Evolutionary conservation across 495 filamentous ascomycete species (phyloP), one percentile per base, ranked within the genome.

Genomic region (Lophiostoma macrostomum): DNA sequence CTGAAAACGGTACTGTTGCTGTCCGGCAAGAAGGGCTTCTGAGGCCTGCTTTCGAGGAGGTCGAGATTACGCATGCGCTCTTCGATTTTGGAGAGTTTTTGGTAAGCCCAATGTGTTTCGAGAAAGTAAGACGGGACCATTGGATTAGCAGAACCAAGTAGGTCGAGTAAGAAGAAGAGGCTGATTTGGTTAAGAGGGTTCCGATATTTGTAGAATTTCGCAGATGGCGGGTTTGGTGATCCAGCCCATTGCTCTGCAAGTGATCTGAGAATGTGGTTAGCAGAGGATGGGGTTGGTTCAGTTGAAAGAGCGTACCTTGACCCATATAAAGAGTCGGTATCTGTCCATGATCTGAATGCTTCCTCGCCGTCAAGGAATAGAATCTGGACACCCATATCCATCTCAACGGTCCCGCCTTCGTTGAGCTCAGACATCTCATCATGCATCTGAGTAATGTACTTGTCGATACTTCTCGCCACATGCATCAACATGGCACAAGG

Each of bases 401-500:
- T 58, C 27, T 57, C 81, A 59, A 86, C 85, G 25, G 42, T 62
- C 19, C 61, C 65, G 0, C 66, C 70, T 41, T 73, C 71, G 11
- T 79, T 82, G 12, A 84, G 71, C 25, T 72, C 77, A 52, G 78
- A 60, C 81, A 90, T 87, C 16, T 73, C 76, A 23, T 78, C 77
- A 87, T 93, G 94, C 71, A 90, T 91, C 69, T 76, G 76, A 11
- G 81, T 87, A 66, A 98, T 64, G 1, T 86, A 90, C 19, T 64
- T 72, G 64, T 97, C 90, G 19, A 98, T 74, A 50, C 76, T 87
- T 53, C 86, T 73, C 64, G 90, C 88, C 8, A 83, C 82, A 67
- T 93, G 87, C 81, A 98, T 77, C 37, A 98, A 74, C 71, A 97
- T 86, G 0, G 94, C 94, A 67, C 90, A 96, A 25, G 94, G 90